These are phyloP conservation scores for Sherardia arvensis DNA, from an alignment of 257 asterid genomes.

Conservation along the genomic window DNA sequence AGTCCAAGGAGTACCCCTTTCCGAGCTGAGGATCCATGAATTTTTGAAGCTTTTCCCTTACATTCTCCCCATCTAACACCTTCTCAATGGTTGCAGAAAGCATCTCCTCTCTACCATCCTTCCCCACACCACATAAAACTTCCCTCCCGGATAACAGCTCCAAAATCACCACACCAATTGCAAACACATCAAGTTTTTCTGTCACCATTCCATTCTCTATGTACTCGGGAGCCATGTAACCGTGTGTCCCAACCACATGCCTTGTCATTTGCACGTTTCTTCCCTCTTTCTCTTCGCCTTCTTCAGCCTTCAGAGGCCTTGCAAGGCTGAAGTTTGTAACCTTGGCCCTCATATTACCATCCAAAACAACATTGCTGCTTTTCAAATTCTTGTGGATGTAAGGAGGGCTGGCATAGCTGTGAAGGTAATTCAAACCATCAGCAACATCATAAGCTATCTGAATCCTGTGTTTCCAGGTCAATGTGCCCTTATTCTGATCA, in stretches of 20 bases:
- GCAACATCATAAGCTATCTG: constrained; percentile 51
- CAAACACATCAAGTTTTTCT: constrained; percentile 46
- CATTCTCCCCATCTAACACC: constrained; percentile 35
- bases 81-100: constrained; percentile 19
- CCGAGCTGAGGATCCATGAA: constrained; percentile 39
- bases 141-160: constrained; percentile 18
- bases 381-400: constrained; percentile 55
- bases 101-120: not conserved
- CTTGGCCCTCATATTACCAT: constrained; percentile 42
- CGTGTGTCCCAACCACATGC: constrained; percentile 45
- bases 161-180: constrained; percentile 18
- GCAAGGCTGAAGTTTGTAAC: constrained; percentile 21
- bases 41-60: constrained; percentile 31
- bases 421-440: constrained; percentile 52
- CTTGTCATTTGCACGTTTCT: constrained; percentile 8
- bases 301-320: not conserved
- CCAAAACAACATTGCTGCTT: constrained; percentile 43
- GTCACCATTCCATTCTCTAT: constrained; percentile 46
- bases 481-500: constrained; percentile 5
- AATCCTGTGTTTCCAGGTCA: constrained; percentile 48
- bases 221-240: constrained; percentile 57
- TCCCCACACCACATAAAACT: not conserved
- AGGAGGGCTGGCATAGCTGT: constrained; percentile 52
- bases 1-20: constrained; percentile 34
- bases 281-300: constrained; percentile 3